Percentiles rank a stretch among this genome's conserved stretches.
Conservation (phyloP, 306 rosid species). For the Alnus rubra region DNA sequence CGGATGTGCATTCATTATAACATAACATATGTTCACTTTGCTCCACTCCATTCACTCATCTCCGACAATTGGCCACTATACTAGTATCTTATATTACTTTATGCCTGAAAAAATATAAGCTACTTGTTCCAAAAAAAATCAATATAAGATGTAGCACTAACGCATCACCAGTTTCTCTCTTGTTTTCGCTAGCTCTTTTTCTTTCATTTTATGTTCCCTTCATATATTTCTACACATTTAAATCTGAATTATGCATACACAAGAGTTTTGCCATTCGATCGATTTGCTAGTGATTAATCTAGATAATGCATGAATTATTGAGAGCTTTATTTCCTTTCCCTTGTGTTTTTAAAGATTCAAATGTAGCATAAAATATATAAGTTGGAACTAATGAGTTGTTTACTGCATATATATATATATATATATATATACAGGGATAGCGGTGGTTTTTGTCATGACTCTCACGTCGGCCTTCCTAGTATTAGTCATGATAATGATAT, state of each 20-base stretch:
- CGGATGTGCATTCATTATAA: no score
- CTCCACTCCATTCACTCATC: no score
- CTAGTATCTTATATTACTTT: no score
- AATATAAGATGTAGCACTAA: no score
- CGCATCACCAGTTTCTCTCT: no score
- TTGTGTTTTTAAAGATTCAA: neutral
- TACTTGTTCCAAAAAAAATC: no score
- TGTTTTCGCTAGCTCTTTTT: no score
- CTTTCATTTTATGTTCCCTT: no score
- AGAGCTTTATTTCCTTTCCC: neutral
- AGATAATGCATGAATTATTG: neutral
- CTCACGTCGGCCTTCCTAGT: slow-evolving; percentile 65
- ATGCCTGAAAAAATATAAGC: no score
- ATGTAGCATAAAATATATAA: neutral
- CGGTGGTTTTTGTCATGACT: slow-evolving; percentile 90
- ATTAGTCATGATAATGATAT: slow-evolving; percentile 81
- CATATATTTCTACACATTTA: neutral
- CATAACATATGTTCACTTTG: no score
- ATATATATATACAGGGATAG: slow-evolving; percentile 57
- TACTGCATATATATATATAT: slow-evolving; percentile 4
- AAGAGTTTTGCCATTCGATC: neutral
- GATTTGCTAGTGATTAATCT: neutral
- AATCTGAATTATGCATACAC: neutral
- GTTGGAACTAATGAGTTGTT: neutral
- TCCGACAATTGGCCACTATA: no score